Base-by-base conservation (phyloP, 305 asterid species). In the Fraxinus paxiana region DNA sequence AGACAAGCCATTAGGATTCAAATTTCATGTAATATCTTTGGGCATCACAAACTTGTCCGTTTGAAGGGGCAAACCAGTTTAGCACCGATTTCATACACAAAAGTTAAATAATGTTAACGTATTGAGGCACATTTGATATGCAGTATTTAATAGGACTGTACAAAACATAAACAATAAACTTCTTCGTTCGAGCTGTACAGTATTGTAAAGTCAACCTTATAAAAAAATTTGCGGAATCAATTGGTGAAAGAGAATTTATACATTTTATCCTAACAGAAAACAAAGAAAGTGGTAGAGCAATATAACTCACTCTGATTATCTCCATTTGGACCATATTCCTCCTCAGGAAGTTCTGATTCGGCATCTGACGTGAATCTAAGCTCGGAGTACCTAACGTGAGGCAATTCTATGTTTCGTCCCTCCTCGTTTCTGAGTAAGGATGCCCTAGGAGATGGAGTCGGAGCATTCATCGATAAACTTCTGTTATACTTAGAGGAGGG, bases 371-470 rank as follows among this genome's bases (percentile, higher is more conserved):
- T 75, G 80, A 92, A 75, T 87, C 85, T 92, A 76, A 89, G 89
- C 87, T 93, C 95, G 0, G 89, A 75, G 75, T 82, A 89, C 82
- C 91, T 87, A 81, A 84, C 9, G 0, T 86, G 92, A 7, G 93
- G 90, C 48, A 88, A 85, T 72, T 87, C 92, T 31, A 86, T 74
- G 77, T 61, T 86, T 3, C 88, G 87, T 0, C 73, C 84, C 26
- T 88, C 97, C 54, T 92, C 96, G 7, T 75, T 86, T 75, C 87
- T 90, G 76, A 90, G 70, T 63, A 85, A 61, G 4, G 95, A 86
- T 35, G 91, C 89, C 2, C 97, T 85, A 1, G 95, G 95, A 70
- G 96, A 93, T 2, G 97, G 89, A 22, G 91, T 82, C 0, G 86
- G 88, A 31, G 82, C 82, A 56, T 81, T 90, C 82, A 89, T 88